These are phyloP conservation scores for Claviceps sp. DNA, from an alignment of 2,329 filamentous ascomycete species.

Conservation along the genomic window DNA sequence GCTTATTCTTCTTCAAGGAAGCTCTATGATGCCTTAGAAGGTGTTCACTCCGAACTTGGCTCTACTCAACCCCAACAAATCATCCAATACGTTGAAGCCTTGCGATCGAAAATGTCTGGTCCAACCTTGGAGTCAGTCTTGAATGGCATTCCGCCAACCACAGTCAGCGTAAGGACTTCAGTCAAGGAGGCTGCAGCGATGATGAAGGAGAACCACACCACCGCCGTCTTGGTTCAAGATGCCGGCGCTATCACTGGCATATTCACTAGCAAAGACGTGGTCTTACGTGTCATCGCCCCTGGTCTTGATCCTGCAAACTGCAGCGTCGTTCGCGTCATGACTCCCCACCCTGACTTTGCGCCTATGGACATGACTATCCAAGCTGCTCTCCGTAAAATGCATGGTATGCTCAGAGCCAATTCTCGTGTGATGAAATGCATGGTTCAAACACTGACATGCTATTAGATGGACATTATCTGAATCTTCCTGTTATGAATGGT, in stretches of 20 bases:
- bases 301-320: slow-evolving; percentile 88
- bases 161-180: slow-evolving; percentile 88
- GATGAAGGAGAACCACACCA: slow-evolving; percentile 99
- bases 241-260: slow-evolving; percentile 96
- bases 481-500: slow-evolving; percentile 96
- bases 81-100: slow-evolving; percentile 95
- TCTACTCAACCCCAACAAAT: slow-evolving; percentile 96
- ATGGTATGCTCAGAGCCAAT: slow-evolving; percentile 49
- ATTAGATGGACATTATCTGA: slow-evolving; percentile 91
- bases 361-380: slow-evolving; percentile 99
- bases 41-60: slow-evolving; percentile 92
- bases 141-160: slow-evolving; percentile 81
- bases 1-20: slow-evolving; percentile 97
- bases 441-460: slow-evolving; percentile 5
- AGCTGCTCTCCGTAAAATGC: slow-evolving; percentile 96
- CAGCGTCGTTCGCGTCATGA: slow-evolving; percentile 98
- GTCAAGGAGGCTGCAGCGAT: slow-evolving; percentile 89
- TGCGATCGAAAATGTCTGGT: slow-evolving; percentile 93
- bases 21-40: slow-evolving; percentile 92
- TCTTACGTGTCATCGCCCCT: slow-evolving; percentile 92
- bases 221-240: slow-evolving; percentile 89
- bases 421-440: neutral
- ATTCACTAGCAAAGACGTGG: slow-evolving; percentile 98
- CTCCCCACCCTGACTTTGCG: slow-evolving; percentile 95
- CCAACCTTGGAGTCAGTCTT: slow-evolving; percentile 91